A percentile compares a stretch with the other conserved stretches of the same genome.
Evolutionary conservation across 2,329 filamentous ascomycete genomes (phyloP).

Genomic region (Tolypocladium inflatum): DNA sequence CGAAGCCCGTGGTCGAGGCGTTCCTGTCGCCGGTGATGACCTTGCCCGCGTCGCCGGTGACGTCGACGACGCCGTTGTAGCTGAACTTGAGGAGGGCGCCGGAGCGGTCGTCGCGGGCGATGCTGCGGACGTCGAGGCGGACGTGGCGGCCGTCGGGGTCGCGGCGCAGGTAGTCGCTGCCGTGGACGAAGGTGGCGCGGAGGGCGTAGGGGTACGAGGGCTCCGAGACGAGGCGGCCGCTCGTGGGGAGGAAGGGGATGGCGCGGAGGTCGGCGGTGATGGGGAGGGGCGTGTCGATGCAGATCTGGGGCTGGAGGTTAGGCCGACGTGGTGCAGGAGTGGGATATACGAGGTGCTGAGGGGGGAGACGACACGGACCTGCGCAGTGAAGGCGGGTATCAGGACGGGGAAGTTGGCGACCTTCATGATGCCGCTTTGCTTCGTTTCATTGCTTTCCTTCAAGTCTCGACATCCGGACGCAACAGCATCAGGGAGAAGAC

Average conservation of each 20-base stretch:
- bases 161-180: conserved; percentile 28
- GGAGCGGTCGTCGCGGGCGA: conserved; percentile 16
- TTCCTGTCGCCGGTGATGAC: conserved; percentile 22
- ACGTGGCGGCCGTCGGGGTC: conserved; percentile 26
- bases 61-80: conserved; percentile 27
- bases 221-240: conserved; percentile 24
- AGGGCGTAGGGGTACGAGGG: conserved; percentile 23
- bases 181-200: conserved; percentile 26
- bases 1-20: conserved; percentile 23
- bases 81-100: conserved; percentile 24
- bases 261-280: conserved; percentile 22
- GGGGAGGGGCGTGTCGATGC: conserved; percentile 20
- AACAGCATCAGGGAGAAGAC: not conserved
- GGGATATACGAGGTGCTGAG: not conserved
- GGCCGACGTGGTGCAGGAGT: not conserved
- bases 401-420: not conserved
- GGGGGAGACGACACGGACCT: not conserved
- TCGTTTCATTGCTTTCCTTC: not conserved
- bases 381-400: not conserved
- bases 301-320: not conserved
- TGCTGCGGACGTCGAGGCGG: conserved; percentile 27
- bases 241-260: conserved; percentile 19
- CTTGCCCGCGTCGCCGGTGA: conserved; percentile 20
- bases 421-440: not conserved
- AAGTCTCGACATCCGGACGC: not conserved